Percentiles rank a stretch among this genome's conserved stretches.
Conservation (phyloP, 2,329 filamentous ascomycete genomes). For the Cytospora chrysosperma region DNA sequence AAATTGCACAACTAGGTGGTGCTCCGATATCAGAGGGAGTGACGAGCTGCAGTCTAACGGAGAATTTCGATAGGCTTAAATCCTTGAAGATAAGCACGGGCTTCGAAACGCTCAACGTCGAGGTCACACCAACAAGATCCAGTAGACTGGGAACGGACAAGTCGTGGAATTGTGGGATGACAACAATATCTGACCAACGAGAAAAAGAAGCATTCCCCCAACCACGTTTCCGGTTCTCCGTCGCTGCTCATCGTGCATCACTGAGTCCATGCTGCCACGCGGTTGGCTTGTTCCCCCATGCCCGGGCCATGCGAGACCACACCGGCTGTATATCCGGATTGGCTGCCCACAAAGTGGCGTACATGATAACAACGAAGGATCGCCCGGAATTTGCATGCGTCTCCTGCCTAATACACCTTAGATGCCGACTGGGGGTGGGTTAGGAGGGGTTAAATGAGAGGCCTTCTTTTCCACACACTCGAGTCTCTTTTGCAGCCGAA, state of each 20-base stretch:
- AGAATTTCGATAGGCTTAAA: constrained; percentile 6
- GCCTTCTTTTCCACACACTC: not conserved
- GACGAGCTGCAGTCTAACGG: not conserved
- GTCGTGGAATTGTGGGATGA: constrained; percentile 8
- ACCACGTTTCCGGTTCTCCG: not conserved
- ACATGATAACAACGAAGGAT: constrained; percentile 18
- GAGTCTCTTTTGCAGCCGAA: not conserved
- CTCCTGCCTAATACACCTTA: constrained; percentile 14
- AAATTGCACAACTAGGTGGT: constrained; percentile 2
- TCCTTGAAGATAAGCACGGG: constrained; percentile 9
- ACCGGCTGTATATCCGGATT: constrained; percentile 9
- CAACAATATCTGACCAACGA: not conserved
- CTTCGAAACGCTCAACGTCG: not conserved
- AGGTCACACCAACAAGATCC: constrained; percentile 11
- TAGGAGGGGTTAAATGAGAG: not conserved
- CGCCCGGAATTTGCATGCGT: constrained; percentile 12
- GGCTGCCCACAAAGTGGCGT: constrained; percentile 10
- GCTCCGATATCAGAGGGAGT: not conserved
- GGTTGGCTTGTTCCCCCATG: constrained; percentile 11
- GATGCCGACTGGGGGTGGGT: not conserved
- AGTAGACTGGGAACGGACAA: constrained; percentile 2
- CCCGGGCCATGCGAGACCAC: constrained; percentile 1
- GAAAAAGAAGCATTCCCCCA: not conserved
- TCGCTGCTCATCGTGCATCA: constrained; percentile 12
- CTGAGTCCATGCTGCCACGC: constrained; percentile 8